Evolutionary conservation across 106 monocot species (phyloP).

Genomic region (Vanilla planifolia): DNA sequence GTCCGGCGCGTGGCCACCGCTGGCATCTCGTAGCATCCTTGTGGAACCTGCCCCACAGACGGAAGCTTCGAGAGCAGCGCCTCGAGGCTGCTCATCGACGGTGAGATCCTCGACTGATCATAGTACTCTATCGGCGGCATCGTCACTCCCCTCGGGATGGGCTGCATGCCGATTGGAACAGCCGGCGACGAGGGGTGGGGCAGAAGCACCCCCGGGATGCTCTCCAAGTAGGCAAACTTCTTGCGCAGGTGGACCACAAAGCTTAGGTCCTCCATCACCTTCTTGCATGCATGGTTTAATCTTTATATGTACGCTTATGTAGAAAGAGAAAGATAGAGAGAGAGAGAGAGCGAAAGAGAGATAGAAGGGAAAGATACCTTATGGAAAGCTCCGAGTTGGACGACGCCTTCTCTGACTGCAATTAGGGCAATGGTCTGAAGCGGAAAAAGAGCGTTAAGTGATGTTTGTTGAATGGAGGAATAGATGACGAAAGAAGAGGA

Average conservation of each 20-base stretch:
- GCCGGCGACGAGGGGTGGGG: constrained; percentile 81
- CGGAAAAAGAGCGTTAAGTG: too few species aligned
- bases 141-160: too few species aligned
- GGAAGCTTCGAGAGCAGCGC: constrained; percentile 92
- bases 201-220: constrained; percentile 93
- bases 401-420: constrained; percentile 94
- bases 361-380: too few species aligned
- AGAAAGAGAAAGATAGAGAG: too few species aligned
- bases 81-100: constrained; percentile 97
- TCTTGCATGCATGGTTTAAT: too few species aligned
- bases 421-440: constrained; percentile 97
- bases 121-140: too few species aligned
- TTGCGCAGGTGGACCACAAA: constrained; percentile 73
- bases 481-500: background rate
- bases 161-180: constrained; percentile 24
- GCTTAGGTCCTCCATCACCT: constrained; percentile 88
- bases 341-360: too few species aligned
- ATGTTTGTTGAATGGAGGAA: too few species aligned
- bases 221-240: constrained; percentile 89
- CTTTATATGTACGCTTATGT: too few species aligned
- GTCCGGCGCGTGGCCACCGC: background rate
- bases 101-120: constrained; percentile 51
- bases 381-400: constrained; percentile 82
- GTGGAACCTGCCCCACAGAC: constrained; percentile 34
- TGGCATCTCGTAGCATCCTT: constrained; percentile 30